Evolutionary conservation across 331 rosid genomes (phyloP).

Genomic region (Rhamnella rubrinervis): DNA sequence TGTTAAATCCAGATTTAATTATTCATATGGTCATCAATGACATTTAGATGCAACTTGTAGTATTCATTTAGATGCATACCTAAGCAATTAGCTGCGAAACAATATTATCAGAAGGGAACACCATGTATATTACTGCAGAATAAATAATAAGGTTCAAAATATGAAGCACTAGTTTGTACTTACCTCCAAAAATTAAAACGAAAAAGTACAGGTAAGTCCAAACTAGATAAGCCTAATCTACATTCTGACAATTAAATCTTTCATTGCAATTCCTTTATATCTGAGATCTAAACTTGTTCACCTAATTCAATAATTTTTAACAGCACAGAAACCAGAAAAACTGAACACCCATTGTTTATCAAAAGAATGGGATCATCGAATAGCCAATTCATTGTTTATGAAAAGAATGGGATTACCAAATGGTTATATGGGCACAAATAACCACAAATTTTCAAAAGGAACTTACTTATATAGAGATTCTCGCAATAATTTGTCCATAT

Average conservation of each 20-base stretch:
- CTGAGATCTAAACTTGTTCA: not conserved
- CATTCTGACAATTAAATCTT: too few relatives aligned
- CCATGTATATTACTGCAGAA: constrained; percentile 4
- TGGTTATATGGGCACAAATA: not conserved
- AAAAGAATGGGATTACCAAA: not conserved
- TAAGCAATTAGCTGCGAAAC: constrained; percentile 12
- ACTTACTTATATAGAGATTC: constrained; percentile 65
- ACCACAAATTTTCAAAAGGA: not conserved
- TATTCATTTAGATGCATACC: not conserved
- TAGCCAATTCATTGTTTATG: not conserved
- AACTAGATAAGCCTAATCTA: not conserved
- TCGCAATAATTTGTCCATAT: constrained; percentile 84
- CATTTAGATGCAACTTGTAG: too few relatives aligned
- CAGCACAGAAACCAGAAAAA: not conserved
- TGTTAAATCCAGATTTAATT: constrained; percentile 6
- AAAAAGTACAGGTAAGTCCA: not conserved
- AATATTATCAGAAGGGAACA: constrained; percentile 1
- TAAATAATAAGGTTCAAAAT: not conserved
- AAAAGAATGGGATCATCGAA: not conserved
- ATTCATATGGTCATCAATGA: constrained; percentile 7
- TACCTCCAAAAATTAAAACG: not conserved
- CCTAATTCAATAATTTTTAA: not conserved
- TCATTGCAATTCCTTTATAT: not conserved
- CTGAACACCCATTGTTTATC: not conserved
- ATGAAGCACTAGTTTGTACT: not conserved